phyloP scores from a whole-genome alignment of 371 early-diverging fungal genomes.

The Apophysomyces elegans region DNA sequence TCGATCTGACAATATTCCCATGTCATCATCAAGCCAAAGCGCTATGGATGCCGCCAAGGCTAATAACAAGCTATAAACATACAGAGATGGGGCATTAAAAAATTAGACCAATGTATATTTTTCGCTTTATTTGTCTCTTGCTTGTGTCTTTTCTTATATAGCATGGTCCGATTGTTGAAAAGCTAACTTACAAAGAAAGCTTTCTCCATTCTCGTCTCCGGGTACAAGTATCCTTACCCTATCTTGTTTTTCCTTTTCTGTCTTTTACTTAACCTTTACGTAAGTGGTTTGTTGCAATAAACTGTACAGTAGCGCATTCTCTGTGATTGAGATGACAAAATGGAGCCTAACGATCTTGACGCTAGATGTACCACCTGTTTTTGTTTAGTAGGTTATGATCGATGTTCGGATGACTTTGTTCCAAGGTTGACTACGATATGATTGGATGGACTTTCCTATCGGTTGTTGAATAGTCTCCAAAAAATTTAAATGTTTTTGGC shows the following conservation, averaged over 20 bases:
- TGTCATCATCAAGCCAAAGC: conserved; percentile 42
- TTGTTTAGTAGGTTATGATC: too few species aligned
- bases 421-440: too few species aligned
- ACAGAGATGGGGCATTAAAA: conserved; percentile 1
- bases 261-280: background rate
- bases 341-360: too few species aligned
- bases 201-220: background rate
- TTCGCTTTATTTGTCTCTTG: background rate
- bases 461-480: too few species aligned
- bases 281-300: background rate
- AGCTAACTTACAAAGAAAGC: background rate
- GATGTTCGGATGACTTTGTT: too few species aligned
- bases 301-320: background rate
- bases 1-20: conserved; percentile 41
- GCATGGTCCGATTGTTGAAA: background rate
- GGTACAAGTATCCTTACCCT: too few species aligned
- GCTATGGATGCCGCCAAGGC: conserved; percentile 38
- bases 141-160: background rate
- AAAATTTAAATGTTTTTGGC: conserved; percentile 2
- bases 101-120: background rate
- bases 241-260: too few species aligned
- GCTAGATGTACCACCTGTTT: too few species aligned
- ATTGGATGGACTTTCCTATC: too few species aligned
- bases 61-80: conserved; percentile 27
- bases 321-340: too few species aligned